phyloP scores from a whole-genome alignment of 805 yeast species.

The Lipomyces lipofer region DNA sequence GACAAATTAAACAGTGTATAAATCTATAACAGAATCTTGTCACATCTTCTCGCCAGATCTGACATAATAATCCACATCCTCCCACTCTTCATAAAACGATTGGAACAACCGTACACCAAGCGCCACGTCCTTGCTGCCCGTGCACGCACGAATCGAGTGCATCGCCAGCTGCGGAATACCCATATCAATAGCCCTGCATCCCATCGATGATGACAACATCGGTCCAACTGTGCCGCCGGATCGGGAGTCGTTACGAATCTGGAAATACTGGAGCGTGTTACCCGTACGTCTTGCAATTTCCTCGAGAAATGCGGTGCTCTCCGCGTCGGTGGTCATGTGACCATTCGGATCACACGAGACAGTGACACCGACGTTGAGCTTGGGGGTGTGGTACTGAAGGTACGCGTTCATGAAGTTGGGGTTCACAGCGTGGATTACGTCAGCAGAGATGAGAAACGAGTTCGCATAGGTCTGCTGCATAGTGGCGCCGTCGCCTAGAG shows the following conservation, averaged over 20 bases:
- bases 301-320: constrained; percentile 68
- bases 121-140: constrained; percentile 73
- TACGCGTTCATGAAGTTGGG: constrained; percentile 64
- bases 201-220: constrained; percentile 44
- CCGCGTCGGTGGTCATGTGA: constrained; percentile 79
- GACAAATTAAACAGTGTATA: too few species aligned
- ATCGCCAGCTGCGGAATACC: constrained; percentile 83
- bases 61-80: constrained; percentile 42
- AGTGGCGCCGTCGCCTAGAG: constrained; percentile 37
- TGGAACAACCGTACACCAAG: constrained; percentile 67
- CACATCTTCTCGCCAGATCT: constrained; percentile 32
- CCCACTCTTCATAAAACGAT: constrained; percentile 69
- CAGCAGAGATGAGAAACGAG: constrained; percentile 78
- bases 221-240: constrained; percentile 92
- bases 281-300: constrained; percentile 65
- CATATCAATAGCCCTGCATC: constrained; percentile 56
- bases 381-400: constrained; percentile 75
- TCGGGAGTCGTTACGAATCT: constrained; percentile 79
- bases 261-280: constrained; percentile 74
- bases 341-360: constrained; percentile 76
- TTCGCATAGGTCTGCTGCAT: constrained; percentile 52
- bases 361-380: constrained; percentile 74
- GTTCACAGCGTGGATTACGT: constrained; percentile 77
- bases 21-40: too few species aligned
- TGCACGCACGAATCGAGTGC: constrained; percentile 83